These are phyloP conservation scores for Fomitopsis schrenkii DNA, from an alignment of 1,284 basidiomycete genomes.

Conservation along the genomic window DNA sequence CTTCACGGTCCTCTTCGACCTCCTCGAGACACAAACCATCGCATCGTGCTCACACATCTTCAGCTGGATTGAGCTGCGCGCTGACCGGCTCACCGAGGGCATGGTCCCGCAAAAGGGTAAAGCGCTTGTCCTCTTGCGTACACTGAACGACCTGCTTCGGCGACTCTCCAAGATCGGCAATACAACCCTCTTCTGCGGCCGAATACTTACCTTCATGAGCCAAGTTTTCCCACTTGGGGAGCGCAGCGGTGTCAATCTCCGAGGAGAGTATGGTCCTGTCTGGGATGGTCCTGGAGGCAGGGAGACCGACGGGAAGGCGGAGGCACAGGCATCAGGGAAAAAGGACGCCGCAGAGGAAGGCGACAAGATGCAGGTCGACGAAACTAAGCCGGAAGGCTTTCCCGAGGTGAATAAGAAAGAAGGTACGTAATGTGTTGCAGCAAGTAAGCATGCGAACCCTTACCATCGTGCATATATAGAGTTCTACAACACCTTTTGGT, in stretches of 20 bases:
- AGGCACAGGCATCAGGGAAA: slow-evolving; percentile 22
- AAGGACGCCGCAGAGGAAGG: slow-evolving; percentile 26
- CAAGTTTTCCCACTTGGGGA: slow-evolving; percentile 85
- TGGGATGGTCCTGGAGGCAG: slow-evolving; percentile 64
- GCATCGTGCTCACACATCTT: slow-evolving; percentile 79
- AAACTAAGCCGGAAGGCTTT: slow-evolving; percentile 34
- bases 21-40: slow-evolving; percentile 81
- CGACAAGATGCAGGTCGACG: slow-evolving; percentile 39
- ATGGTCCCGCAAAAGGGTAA: slow-evolving; percentile 86
- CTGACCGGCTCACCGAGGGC: slow-evolving; percentile 60
- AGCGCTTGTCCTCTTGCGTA: slow-evolving; percentile 78
- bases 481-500: slow-evolving; percentile 85
- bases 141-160: slow-evolving; percentile 82
- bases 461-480: slow-evolving; percentile 36
- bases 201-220: slow-evolving; percentile 83
- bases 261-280: slow-evolving; percentile 80
- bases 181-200: slow-evolving; percentile 82
- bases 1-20: slow-evolving; percentile 66
- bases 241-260: slow-evolving; percentile 84
- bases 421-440: slow-evolving; percentile 37
- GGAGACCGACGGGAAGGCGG: slow-evolving; percentile 24
- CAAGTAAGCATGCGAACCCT: background rate
- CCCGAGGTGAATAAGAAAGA: slow-evolving; percentile 38
- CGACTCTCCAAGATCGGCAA: slow-evolving; percentile 81
- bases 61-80: slow-evolving; percentile 76